phyloP scores from a whole-genome alignment of 495 filamentous ascomycete genomes.

The Hypoxylon perforatum region DNA sequence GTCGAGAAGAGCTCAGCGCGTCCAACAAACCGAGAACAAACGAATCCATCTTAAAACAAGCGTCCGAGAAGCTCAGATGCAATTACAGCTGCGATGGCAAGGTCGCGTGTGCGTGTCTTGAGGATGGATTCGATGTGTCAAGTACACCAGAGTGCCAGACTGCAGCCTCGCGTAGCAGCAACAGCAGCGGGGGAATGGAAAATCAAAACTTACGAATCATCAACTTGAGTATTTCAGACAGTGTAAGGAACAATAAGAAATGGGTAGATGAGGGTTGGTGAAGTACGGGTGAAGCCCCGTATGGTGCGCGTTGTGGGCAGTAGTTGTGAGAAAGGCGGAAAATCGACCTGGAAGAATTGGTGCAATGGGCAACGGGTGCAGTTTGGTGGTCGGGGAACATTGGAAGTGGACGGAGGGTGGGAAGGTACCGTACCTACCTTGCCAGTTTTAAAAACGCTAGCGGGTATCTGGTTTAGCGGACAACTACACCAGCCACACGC shows the following conservation, averaged over 20 bases:
- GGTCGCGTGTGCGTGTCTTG: constrained; percentile 54
- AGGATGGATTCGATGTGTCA: constrained; percentile 56
- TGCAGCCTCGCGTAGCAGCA: constrained; percentile 46
- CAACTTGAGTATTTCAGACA: constrained; percentile 38
- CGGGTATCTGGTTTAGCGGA: constrained; percentile 9
- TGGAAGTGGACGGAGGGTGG: constrained; percentile 44
- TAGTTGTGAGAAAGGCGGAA: constrained; percentile 47
- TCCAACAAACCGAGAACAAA: constrained; percentile 42
- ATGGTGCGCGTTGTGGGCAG: constrained; percentile 47
- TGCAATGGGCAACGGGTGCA: constrained; percentile 4
- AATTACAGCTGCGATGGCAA: constrained; percentile 42
- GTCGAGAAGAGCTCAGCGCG: constrained; percentile 36
- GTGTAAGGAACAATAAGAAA: constrained; percentile 29
- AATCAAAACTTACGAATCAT: constrained; percentile 47
- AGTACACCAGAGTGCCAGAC: constrained; percentile 42
- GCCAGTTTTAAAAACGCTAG: constrained; percentile 32
- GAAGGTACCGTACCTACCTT: constrained; percentile 43
- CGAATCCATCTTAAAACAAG: constrained; percentile 48
- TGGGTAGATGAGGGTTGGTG: constrained; percentile 33
- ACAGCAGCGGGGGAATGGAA: constrained; percentile 29
- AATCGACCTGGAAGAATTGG: constrained; percentile 46
- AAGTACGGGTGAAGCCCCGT: constrained; percentile 43
- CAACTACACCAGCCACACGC: constrained; percentile 34
- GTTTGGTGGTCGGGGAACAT: constrained; percentile 47
- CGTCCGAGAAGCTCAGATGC: constrained; percentile 45